These are phyloP conservation scores for Globisporangium cylindrosporum DNA, from an alignment of 352 stramenopile species.

Conservation along the genomic window DNA sequence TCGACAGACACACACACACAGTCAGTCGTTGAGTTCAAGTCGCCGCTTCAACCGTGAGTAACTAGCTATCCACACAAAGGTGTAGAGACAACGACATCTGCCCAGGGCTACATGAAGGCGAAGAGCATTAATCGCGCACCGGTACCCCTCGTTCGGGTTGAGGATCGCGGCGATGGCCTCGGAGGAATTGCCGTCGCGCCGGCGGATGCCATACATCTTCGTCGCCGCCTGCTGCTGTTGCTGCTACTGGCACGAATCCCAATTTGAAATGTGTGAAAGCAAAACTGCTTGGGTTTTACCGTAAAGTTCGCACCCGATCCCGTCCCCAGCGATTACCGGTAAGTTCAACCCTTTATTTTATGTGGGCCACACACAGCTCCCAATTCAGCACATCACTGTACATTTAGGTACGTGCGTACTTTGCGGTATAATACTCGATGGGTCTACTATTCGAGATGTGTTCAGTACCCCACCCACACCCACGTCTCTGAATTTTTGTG, in stretches of 20 bases:
- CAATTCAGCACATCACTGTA: not conserved
- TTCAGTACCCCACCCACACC: not conserved
- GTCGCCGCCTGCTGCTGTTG: not conserved
- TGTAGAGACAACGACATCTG: not conserved
- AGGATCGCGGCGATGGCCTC: conserved; percentile 61
- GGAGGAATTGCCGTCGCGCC: conserved; percentile 67
- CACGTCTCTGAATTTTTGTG: conserved; percentile 1
- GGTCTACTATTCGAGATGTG: not conserved
- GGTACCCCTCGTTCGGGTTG: conserved; percentile 54
- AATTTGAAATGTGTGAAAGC: not conserved
- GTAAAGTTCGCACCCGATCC: not conserved
- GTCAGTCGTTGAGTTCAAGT: not conserved
- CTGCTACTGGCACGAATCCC: not conserved
- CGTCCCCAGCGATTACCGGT: not conserved
- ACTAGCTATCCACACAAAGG: not conserved
- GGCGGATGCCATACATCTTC: conserved; percentile 34
- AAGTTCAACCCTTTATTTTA: not conserved
- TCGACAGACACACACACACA: not conserved
- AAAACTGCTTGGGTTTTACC: not conserved
- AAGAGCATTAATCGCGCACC: conserved; percentile 22
- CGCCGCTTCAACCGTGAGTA: not conserved
- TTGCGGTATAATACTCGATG: not conserved
- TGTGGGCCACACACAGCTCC: not conserved
- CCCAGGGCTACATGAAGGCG: not conserved
- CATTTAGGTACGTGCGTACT: too few relatives aligned